Percentiles rank a stretch among this genome's conserved stretches.
Conservation (phyloP, 148 eudicot genomes). For the Drosera capensis region DNA sequence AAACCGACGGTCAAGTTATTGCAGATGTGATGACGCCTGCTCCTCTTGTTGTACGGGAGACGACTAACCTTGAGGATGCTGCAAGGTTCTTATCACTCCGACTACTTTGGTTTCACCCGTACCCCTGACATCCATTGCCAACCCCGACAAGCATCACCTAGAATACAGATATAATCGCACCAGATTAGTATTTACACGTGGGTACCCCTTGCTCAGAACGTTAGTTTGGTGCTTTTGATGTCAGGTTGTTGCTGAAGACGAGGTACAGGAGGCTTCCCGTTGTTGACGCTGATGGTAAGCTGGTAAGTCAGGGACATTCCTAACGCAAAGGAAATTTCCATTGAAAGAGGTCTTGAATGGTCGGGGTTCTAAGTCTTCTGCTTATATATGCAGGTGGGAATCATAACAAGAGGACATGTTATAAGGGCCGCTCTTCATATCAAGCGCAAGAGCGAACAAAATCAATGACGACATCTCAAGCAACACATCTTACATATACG, state of each 20-base stretch:
- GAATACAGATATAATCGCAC: too few relatives aligned
- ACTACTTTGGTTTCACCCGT: background rate
- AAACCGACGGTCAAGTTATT: constrained; percentile 77
- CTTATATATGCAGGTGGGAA: constrained; percentile 51
- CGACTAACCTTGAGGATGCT: constrained; percentile 94
- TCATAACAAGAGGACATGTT: constrained; percentile 86
- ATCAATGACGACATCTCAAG: background rate
- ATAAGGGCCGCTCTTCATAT: constrained; percentile 87
- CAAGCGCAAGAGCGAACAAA: constrained; percentile 32
- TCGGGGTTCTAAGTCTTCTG: too few relatives aligned
- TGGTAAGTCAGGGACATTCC: constrained; percentile 19
- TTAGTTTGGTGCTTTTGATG: too few relatives aligned
- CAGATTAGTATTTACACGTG: too few relatives aligned
- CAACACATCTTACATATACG: background rate
- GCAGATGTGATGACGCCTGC: constrained; percentile 91
- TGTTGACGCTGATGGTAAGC: constrained; percentile 59
- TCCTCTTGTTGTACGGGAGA: constrained; percentile 63
- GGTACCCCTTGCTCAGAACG: too few relatives aligned
- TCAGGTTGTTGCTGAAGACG: constrained; percentile 64
- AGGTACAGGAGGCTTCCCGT: constrained; percentile 80
- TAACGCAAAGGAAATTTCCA: too few relatives aligned
- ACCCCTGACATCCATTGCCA: too few relatives aligned
- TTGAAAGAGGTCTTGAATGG: too few relatives aligned
- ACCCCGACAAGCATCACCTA: too few relatives aligned
- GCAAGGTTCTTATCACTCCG: constrained; percentile 36